Base-by-base conservation (phyloP, 805 yeast genomes). In the Pichia kluyveri region DNA sequence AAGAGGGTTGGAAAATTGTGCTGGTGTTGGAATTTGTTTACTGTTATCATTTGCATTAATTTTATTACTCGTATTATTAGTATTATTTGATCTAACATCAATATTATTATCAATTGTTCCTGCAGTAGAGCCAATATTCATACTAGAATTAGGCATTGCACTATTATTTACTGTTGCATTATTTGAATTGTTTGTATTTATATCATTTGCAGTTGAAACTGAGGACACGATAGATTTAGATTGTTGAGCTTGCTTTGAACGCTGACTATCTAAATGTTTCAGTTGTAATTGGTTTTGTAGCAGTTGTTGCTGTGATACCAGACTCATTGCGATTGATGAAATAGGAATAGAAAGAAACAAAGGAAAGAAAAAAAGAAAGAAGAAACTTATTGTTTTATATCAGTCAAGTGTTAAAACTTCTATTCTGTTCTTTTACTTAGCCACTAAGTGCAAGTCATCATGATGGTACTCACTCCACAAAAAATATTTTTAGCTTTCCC, bases 261-360 rank as follows among this genome's bases (percentile, higher is more conserved):
- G 62, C 53, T 69, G 73, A 46, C 62, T 66, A 54, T 72, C 75
- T 47, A 73, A 59, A 48, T 65, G 71, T 46, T 72, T 73, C 43
- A 74, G 58, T 47, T 75, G 79, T 26, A 71, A 68, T 50, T 71
- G 66, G 52, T 73, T 74, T 48, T 70, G 73, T 38, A 69, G 65
- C 45, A 71, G 69, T 48, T 74, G 79, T 46, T 69, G 71, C 50
- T 65, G 69, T 26, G 77, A 70, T 8, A 64, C 68, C 43, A 64
- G 55, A 51, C 64, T 59, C 67, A 63, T 63, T 41, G 30, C 15
- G 10, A 12, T 17, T 27, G 15, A 12, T 27, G 5, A 5, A 3
- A 6, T n/a, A n/a, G 23, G 26, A 18, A n/a, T 7, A 26, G 11
- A 26, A 26, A 32, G 2, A 7, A 23, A 23, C 28, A 11, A 32